Evolutionary conservation across 2,329 filamentous ascomycete genomes (phyloP), one percentile per base, ranked within the genome.

Genomic region (Xylaria sp.): DNA sequence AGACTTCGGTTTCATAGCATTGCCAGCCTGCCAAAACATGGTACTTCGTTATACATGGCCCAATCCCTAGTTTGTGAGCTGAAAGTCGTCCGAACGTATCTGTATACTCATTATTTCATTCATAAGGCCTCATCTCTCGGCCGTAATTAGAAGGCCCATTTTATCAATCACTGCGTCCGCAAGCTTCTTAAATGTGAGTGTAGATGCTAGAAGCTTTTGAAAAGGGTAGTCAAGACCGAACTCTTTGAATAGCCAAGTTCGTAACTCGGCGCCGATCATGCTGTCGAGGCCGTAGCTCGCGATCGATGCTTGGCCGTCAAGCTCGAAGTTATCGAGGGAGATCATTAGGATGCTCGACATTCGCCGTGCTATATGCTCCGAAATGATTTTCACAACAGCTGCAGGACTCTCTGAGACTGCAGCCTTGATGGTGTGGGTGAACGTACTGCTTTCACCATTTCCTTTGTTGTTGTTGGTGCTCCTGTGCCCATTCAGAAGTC

Each of bases 141-240:
- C 27, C 3, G 25, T 3, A 51, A 2, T 13, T 5, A 44, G 6
- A 1, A 64, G 47, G 10, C 47, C 53, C 53, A 68, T 59, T 44
- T 57, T 55, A 1, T 65, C 63, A 5, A 61, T 47, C 0, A 69
- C 65, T n/a, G 47, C 65, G 20, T 20, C 47, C 2, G 65, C 53
- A 7, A 74, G 54, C 9, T 47, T 51, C 15, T 27, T 59, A 25
- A 73, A 69, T 3, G 75, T 78, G 54, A 80, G 66, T 0, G 69
- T 74, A 1, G 76, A 69, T 0, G 68, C 76, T 20, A 81, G 72
- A n/a, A 81, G 73, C 61, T 79, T 72, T 71, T 80, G 78, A 61
- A 81, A 80, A 1, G 79, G 78, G 36, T 80, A 72, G 65, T 83
- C 79, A 0, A 81, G 70, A 17, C 75, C 71, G 39, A 74, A 77